Evolutionary conservation across 805 yeast species (phyloP), one percentile per base, ranked within the genome.

Genomic region (Metschnikowia arizonensis): DNA sequence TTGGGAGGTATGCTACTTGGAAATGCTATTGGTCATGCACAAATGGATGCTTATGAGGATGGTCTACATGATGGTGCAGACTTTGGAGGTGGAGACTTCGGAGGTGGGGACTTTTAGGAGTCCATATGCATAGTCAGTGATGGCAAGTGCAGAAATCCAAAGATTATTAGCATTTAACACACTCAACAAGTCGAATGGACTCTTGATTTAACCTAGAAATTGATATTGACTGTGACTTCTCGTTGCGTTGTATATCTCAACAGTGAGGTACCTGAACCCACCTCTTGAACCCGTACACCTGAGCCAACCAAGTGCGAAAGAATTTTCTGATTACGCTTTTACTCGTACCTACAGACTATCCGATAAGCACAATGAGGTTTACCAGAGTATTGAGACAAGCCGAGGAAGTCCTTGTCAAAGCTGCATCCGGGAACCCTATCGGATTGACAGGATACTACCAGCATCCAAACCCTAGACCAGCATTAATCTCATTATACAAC

Each of bases 391-490:
- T 70, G 53, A 69, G 58, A 61, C 69, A 69, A 53, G 71, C 66
- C n/a, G 70, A 69, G 55, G 69, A 79, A 58, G 82, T 77, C 9
- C 72, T 83, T 46, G 76, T 83, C 48, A 78, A 74, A 57, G 69
- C 87, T 10, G 74, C 76, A 3, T 67, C 70, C 30, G 89, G 88
- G 0, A 71, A 80, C 56, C 91, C 91, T 25, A 88, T 95, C 17
- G 96, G 96, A 53, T 56, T 88, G 50, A 78, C 96, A 3, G 95
- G 93, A 2, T 64, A 88, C 50, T 74, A 68, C 58, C 85, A 83
- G 62, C 93, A 86, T 64, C 95, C 95, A 41, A 77, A 83, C 61
- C 95, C 96, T 44, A 78, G 88, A 63, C 90, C 91, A 2, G 86
- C 89, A 2, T 72, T 88, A 56, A 69, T 79, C 46, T 76, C 84